These are phyloP conservation scores for Serendipita sp. DNA, from an alignment of 768 basidiomycete species.

Conservation along the genomic window DNA sequence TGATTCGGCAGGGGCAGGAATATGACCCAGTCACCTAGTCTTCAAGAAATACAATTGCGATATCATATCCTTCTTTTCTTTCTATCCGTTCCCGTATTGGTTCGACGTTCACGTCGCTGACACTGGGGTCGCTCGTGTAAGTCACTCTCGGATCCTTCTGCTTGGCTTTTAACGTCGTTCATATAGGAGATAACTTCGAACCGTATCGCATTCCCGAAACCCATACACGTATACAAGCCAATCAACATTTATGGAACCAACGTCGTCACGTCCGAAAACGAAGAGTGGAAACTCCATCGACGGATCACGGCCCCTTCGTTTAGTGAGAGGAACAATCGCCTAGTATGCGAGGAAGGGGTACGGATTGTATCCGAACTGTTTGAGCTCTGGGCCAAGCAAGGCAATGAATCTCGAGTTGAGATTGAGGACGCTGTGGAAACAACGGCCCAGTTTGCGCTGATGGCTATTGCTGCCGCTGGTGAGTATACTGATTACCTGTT, in stretches of 20 bases:
- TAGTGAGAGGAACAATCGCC: slow-evolving; percentile 20
- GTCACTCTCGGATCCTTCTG: neutral
- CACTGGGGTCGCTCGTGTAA: neutral
- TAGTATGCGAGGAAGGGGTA: slow-evolving; percentile 34
- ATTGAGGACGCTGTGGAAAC: neutral
- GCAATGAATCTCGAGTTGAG: neutral
- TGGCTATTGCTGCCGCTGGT: neutral
- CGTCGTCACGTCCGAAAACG: neutral
- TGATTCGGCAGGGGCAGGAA: too few species aligned
- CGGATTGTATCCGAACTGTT: slow-evolving; percentile 30
- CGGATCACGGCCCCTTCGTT: neutral
- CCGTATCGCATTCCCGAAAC: neutral
- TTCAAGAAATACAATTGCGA: neutral
- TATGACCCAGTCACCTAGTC: neutral
- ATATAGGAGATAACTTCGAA: neutral
- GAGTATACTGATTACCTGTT: neutral
- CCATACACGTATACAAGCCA: neutral
- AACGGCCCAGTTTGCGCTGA: neutral
- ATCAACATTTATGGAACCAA: neutral
- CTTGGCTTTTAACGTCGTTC: too few species aligned
- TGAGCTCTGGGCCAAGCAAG: neutral
- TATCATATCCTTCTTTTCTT: neutral
- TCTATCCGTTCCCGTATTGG: neutral
- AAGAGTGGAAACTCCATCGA: neutral
- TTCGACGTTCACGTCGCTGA: neutral